phyloP scores from a whole-genome alignment of 1,284 basidiomycete genomes.

The Cystobasidiaceae sp. region DNA sequence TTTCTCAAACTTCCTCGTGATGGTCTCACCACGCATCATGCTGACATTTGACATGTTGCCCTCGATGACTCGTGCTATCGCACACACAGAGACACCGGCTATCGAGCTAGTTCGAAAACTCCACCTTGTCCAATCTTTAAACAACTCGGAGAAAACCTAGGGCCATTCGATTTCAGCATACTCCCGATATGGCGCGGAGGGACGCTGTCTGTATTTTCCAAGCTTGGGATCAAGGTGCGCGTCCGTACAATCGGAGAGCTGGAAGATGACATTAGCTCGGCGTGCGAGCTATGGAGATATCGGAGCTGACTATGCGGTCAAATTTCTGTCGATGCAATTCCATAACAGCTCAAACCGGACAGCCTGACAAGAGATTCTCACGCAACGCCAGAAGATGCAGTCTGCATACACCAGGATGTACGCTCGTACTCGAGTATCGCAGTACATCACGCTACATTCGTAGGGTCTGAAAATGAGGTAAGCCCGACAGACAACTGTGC shows the following conservation, averaged over 20 bases:
- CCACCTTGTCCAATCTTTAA: slow-evolving; percentile 31
- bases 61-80: background rate
- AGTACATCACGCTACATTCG: slow-evolving; percentile 40
- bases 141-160: slow-evolving; percentile 40
- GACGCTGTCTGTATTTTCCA: slow-evolving; percentile 40
- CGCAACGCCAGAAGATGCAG: slow-evolving; percentile 39
- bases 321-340: no score
- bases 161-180: slow-evolving; percentile 41
- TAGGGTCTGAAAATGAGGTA: slow-evolving; percentile 37
- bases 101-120: slow-evolving; percentile 9
- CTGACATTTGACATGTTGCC: background rate
- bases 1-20: background rate
- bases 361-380: slow-evolving; percentile 39
- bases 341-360: background rate
- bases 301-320: background rate
- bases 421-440: slow-evolving; percentile 18
- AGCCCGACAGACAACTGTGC: no score
- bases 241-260: no score
- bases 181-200: slow-evolving; percentile 46
- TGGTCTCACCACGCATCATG: background rate
- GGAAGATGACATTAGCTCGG: no score
- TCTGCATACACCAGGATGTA: slow-evolving; percentile 41
- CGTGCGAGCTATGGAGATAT: no score
- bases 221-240: slow-evolving; percentile 37
- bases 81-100: slow-evolving; percentile 25